Percentiles rank a stretch among this genome's conserved stretches.
Conservation (phyloP, 345 rosid genomes). For the Camelina laxa region DNA sequence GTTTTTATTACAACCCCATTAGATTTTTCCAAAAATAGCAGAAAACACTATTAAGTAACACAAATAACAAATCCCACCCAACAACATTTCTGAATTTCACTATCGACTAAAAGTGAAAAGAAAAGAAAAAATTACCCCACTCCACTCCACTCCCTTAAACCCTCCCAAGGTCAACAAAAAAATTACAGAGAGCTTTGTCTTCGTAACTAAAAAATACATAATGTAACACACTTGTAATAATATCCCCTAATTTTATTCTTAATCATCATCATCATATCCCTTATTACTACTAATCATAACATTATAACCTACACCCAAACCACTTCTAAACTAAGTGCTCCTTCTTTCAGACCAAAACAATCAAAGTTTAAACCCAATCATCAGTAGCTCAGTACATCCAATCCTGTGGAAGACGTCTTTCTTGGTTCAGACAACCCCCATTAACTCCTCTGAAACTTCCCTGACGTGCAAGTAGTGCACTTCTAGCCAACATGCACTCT, state of each 20-base stretch:
- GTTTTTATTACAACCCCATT: constrained; percentile 38
- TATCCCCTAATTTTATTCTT: constrained; percentile 27
- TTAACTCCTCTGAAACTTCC: constrained; percentile 26
- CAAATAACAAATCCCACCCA: constrained; percentile 33
- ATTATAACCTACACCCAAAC: constrained; percentile 31
- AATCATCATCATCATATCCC: background rate
- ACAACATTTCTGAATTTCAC: constrained; percentile 31
- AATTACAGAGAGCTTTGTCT: constrained; percentile 36
- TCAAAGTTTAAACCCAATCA: background rate
- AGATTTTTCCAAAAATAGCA: constrained; percentile 25
- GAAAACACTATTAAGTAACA: constrained; percentile 26
- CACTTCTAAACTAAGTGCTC: constrained; percentile 19
- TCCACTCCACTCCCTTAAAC: constrained; percentile 24
- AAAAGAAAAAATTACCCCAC: constrained; percentile 18
- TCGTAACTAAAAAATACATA: constrained; percentile 18
- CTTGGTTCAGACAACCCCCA: constrained; percentile 34
- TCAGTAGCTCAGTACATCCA: constrained; percentile 39
- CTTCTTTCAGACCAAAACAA: constrained; percentile 7
- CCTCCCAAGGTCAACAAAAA: constrained; percentile 39
- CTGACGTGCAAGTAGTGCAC: constrained; percentile 29
- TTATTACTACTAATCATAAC: constrained; percentile 34
- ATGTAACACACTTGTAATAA: constrained; percentile 17
- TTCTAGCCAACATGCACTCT: constrained; percentile 39
- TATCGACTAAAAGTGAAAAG: constrained; percentile 11
- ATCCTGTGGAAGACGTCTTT: constrained; percentile 43